Evolutionary conservation across 371 early-diverging fungal species (phyloP).

Genomic region (Actinomortierella wolfii): DNA sequence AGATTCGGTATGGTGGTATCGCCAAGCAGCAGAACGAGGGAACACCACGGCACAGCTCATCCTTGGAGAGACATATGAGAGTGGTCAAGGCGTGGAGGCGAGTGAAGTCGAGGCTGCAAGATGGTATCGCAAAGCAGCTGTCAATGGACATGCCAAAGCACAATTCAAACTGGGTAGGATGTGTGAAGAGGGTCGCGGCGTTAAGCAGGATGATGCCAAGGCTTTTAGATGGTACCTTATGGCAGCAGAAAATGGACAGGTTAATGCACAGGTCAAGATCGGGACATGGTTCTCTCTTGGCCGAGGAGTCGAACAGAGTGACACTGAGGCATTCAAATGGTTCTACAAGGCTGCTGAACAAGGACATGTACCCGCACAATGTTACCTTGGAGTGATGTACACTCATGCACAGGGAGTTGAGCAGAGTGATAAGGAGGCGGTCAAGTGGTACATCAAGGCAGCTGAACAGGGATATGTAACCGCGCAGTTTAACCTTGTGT

Average conservation of each 20-base stretch:
- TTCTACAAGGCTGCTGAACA: constrained; percentile 74
- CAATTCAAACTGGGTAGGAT: constrained; percentile 82
- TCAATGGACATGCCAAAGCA: constrained; percentile 79
- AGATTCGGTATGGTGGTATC: no score
- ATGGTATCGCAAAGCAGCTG: constrained; percentile 76
- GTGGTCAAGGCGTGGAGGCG: constrained; percentile 76
- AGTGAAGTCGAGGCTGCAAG: constrained; percentile 65
- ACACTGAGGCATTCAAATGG: constrained; percentile 65
- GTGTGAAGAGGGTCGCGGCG: constrained; percentile 79
- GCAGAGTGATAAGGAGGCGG: constrained; percentile 63
- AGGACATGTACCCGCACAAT: constrained; percentile 78
- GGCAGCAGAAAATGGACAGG: constrained; percentile 65
- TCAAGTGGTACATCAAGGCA: constrained; percentile 82
- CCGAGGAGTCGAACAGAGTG: constrained; percentile 69
- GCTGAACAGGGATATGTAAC: constrained; percentile 78
- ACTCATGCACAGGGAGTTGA: constrained; percentile 81
- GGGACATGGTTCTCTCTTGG: constrained; percentile 87
- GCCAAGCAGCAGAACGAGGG: constrained; percentile 62
- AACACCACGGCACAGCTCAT: constrained; percentile 81
- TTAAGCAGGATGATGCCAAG: constrained; percentile 54
- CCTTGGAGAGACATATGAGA: constrained; percentile 84
- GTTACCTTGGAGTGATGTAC: constrained; percentile 83
- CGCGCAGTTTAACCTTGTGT: constrained; percentile 80
- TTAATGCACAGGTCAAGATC: constrained; percentile 70
- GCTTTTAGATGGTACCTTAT: constrained; percentile 73